Evolutionary conservation across 768 basidiomycete species (phyloP).

Genomic region (Epithele typhae): DNA sequence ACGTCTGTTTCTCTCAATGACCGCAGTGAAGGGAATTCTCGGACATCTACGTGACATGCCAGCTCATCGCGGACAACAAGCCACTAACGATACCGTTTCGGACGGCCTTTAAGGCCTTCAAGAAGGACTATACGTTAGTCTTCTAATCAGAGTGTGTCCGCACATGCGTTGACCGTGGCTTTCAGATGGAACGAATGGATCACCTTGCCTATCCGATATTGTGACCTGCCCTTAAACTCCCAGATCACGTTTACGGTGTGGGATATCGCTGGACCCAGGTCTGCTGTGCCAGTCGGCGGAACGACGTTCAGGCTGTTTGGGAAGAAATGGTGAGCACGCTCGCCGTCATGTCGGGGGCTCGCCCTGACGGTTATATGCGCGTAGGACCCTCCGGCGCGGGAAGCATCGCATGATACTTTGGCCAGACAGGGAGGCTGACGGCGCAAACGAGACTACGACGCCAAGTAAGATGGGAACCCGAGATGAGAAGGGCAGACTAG

Average conservation of each 20-base stretch:
- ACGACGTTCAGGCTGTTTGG: constrained; percentile 89
- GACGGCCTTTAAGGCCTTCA: constrained; percentile 91
- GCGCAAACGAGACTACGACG: constrained; percentile 73
- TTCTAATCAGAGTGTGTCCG: background rate
- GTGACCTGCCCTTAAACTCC: constrained; percentile 84
- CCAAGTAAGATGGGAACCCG: constrained; percentile 77
- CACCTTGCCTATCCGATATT: constrained; percentile 86
- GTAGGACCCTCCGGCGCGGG: constrained; percentile 83
- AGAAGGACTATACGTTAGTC: constrained; percentile 68
- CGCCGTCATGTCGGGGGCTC: too few species aligned
- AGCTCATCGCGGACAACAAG: constrained; percentile 90
- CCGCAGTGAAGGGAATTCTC: constrained; percentile 60
- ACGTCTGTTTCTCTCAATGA: constrained; percentile 15
- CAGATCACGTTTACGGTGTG: constrained; percentile 94
- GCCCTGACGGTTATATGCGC: background rate
- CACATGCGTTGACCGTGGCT: background rate
- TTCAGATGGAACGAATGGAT: constrained; percentile 95
- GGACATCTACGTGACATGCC: constrained; percentile 91
- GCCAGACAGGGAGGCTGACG: constrained; percentile 83
- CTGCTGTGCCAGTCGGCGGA: constrained; percentile 82
- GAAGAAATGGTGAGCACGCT: constrained; percentile 72
- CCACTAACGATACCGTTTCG: constrained; percentile 88
- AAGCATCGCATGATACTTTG: constrained; percentile 88
- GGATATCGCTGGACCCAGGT: constrained; percentile 85
- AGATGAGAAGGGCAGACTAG: constrained; percentile 95